A percentile compares a stretch with the other conserved stretches of the same genome.
These are phyloP conservation scores for Orbilia blumenaviensis DNA, from an alignment of 2,329 filamentous ascomycete species.

Conservation along the genomic window DNA sequence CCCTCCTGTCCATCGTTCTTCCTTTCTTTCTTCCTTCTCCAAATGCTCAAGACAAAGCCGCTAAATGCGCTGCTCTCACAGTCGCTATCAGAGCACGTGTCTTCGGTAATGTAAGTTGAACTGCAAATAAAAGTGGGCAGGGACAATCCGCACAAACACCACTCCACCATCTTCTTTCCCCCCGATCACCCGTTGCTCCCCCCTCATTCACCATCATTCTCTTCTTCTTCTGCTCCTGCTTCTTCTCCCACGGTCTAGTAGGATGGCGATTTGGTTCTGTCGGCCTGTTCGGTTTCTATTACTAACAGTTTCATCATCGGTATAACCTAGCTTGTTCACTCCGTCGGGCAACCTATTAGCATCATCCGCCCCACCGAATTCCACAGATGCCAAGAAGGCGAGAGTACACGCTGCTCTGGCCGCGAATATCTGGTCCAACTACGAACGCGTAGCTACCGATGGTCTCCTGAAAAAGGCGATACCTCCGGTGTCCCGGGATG, in stretches of 20 bases:
- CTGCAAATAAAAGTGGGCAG: conserved; percentile 32
- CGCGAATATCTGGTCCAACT: conserved; percentile 57
- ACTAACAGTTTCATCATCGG: conserved; percentile 3
- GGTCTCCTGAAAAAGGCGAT: conserved; percentile 56
- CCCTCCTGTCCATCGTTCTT: conserved; percentile 9
- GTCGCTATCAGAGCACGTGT: conserved; percentile 57
- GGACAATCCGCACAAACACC: conserved; percentile 53
- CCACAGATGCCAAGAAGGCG: conserved; percentile 57
- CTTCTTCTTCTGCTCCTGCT: too few relatives aligned
- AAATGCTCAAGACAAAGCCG: conserved; percentile 58
- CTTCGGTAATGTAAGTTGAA: conserved; percentile 57
- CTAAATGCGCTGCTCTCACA: conserved; percentile 58
- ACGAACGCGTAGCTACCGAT: conserved; percentile 56
- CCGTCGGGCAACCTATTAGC: conserved; percentile 57
- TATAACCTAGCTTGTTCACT: conserved; percentile 55
- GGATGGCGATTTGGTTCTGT: background rate
- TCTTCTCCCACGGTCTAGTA: background rate
- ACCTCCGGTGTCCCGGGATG: conserved; percentile 27
- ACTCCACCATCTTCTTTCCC: conserved; percentile 13
- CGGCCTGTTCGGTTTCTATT: background rate
- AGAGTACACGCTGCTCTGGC: conserved; percentile 58
- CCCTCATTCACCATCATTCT: too few relatives aligned
- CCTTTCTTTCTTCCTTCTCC: conserved; percentile 20
- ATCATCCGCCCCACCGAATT: conserved; percentile 56
- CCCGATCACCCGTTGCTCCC: background rate